Evolutionary conservation across 2,329 filamentous ascomycete species (phyloP).

Genomic region (Cladorrhinum sp.): DNA sequence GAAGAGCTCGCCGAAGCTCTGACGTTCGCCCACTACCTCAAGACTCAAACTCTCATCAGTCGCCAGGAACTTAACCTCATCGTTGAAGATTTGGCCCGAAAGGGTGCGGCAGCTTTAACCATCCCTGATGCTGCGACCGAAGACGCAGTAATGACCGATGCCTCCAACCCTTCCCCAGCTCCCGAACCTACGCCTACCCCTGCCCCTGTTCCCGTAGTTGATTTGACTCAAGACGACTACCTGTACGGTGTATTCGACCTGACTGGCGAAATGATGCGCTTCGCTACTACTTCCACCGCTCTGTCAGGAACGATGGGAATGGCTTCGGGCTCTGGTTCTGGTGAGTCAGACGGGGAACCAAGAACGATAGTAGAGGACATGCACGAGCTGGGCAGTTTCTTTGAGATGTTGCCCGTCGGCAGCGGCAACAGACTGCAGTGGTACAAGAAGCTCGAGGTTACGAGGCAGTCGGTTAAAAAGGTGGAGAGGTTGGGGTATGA

Average conservation of each 20-base stretch:
- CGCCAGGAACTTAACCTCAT: conserved; percentile 55
- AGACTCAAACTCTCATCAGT: conserved; percentile 70
- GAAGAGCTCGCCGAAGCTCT: conserved; percentile 95
- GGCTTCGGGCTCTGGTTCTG: conserved; percentile 18
- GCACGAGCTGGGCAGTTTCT: conserved; percentile 69
- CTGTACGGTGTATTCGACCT: conserved; percentile 89
- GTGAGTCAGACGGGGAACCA: conserved; percentile 28
- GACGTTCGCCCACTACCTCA: conserved; percentile 84
- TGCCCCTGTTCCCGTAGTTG: conserved; percentile 39
- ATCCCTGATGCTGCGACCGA: too few species aligned
- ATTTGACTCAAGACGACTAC: conserved; percentile 79
- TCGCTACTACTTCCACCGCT: conserved; percentile 84
- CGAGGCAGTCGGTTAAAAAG: conserved; percentile 87
- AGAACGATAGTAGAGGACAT: conserved; percentile 76
- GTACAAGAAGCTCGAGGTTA: conserved; percentile 78
- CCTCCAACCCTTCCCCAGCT: conserved; percentile 12
- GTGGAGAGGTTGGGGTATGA: conserved; percentile 90
- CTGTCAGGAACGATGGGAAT: conserved; percentile 58
- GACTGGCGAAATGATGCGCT: conserved; percentile 95
- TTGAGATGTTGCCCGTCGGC: conserved; percentile 69
- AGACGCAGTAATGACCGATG: conserved; percentile 25
- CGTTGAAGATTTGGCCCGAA: conserved; percentile 38
- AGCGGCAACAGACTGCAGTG: conserved; percentile 50
- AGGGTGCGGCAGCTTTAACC: conserved; percentile 27
- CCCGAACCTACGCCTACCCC: background rate